These are phyloP conservation scores for Hypholoma sublateritium DNA, from an alignment of 768 basidiomycete genomes.

Conservation along the genomic window DNA sequence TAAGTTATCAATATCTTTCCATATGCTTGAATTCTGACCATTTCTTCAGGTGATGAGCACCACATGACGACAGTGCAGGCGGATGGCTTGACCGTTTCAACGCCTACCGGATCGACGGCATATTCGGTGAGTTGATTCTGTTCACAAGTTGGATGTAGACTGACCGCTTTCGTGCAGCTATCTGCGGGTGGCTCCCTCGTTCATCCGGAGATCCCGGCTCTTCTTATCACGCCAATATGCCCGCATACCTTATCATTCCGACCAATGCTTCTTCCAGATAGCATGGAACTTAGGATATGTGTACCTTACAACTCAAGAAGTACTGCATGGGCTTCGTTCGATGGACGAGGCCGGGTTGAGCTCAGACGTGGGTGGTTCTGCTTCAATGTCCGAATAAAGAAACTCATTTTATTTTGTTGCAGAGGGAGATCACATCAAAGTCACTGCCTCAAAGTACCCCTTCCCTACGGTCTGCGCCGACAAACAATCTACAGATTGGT, in stretches of 20 bases:
- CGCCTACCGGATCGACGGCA: conserved; percentile 97
- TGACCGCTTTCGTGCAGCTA: conserved; percentile 41
- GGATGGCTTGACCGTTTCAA: conserved; percentile 92
- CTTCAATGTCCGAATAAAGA: conserved; percentile 1
- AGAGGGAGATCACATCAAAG: conserved; percentile 99
- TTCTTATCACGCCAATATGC: conserved; percentile 96
- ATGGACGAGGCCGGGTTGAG: conserved; percentile 95
- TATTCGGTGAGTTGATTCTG: conserved; percentile 71
- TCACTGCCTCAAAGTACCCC: conserved; percentile 94
- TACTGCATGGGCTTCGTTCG: conserved; percentile 99
- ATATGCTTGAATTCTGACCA: conserved; percentile 4
- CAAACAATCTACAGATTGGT: conserved; percentile 98
- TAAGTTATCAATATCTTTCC: conserved; percentile 36
- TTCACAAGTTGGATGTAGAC: conserved; percentile 7
- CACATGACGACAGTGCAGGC: conserved; percentile 99
- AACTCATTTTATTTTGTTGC: conserved; percentile 13
- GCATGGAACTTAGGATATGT: conserved; percentile 96
- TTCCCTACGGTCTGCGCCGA: conserved; percentile 99
- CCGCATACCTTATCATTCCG: conserved; percentile 98
- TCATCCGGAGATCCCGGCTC: conserved; percentile 95
- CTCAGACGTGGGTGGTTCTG: conserved; percentile 70
- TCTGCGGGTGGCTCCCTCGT: conserved; percentile 98
- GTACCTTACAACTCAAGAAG: conserved; percentile 99
- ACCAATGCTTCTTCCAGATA: conserved; percentile 97
- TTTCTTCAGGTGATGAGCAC: conserved; percentile 79